Percentiles rank a stretch among this genome's conserved stretches.
phyloP scores from a whole-genome alignment of 1,139 yeast genomes.

The Kurtzmaniella quercitrusa region DNA sequence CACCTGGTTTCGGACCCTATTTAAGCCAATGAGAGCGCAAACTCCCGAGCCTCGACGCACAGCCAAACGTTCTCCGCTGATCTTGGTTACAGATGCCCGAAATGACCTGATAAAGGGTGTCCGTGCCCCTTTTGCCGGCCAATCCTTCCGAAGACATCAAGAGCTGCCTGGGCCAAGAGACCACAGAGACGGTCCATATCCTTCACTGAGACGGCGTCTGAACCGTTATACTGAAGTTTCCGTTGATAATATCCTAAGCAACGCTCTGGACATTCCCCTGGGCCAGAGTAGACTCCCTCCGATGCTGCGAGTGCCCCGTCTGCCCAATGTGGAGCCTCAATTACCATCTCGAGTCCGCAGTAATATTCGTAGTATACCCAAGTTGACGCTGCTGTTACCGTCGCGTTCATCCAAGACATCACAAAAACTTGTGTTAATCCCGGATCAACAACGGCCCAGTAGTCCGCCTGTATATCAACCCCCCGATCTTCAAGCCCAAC shows the following conservation, averaged over 20 bases:
- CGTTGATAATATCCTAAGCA: constrained; percentile 65
- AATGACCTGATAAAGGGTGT: constrained; percentile 52
- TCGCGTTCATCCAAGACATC: constrained; percentile 84
- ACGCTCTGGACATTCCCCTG: constrained; percentile 83
- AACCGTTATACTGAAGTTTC: constrained; percentile 66
- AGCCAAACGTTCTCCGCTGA: constrained; percentile 90
- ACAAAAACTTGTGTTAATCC: constrained; percentile 81
- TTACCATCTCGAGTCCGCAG: constrained; percentile 15
- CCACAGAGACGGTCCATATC: constrained; percentile 11
- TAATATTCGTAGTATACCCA: constrained; percentile 45
- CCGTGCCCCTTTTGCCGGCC: constrained; percentile 86
- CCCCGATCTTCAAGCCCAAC: constrained; percentile 28
- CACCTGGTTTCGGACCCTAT: not conserved
- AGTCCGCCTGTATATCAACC: constrained; percentile 6
- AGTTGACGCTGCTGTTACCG: constrained; percentile 66
- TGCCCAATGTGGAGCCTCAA: not conserved
- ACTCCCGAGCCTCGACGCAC: constrained; percentile 41
- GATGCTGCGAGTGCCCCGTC: not conserved
- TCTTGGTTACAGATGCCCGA: constrained; percentile 85
- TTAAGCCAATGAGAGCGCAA: not conserved
- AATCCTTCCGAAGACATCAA: constrained; percentile 40
- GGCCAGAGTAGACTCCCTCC: constrained; percentile 54
- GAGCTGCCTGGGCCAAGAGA: constrained; percentile 15
- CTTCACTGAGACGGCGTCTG: constrained; percentile 17
- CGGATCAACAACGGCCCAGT: constrained; percentile 46